Evolutionary conservation across 805 yeast species (phyloP), one percentile per base, ranked within the genome.

Genomic region (Wickerhamomyces pijperi): DNA sequence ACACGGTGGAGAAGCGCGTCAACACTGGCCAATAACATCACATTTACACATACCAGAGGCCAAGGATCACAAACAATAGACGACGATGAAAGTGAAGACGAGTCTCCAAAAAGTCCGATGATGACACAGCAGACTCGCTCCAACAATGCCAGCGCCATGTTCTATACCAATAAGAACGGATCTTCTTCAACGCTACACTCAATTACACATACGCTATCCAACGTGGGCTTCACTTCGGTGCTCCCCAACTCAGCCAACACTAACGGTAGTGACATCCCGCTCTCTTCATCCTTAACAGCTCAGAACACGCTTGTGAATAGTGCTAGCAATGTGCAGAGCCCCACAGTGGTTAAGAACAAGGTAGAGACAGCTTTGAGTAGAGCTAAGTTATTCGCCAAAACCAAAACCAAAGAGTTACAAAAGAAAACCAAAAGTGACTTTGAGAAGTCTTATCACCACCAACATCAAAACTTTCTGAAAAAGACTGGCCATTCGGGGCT

Each of bases 351-450:
- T 3, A 47, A n/a, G n/a, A n/a, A n/a, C n/a, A n/a, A 44, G 20
- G 40, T 43, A 20, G 55, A 52, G 9, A 51, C 45, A 29, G 46
- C 53, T 17, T 38, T 52, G 14, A 36, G 41, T 4, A 44, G 54
- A 18, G 58, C 58, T 0, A 54, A 50, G 37, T 29, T 43, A 15
- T 54, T 46, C 43, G 58, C 58, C 5, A 48, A 47, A 28, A 52
- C 47, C 5, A 54, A 50, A 40, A 51, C 54, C 1, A 53, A 50
- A 42, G 54, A 52, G 20, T 36, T 51, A 3, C 45, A 44, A 18
- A 42, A 44, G 5, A 36, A 39, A 3, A 41, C 42, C 3, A 46
- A 45, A 28, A 36, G 48, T 1, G 48, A 46, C 11, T 20, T 34
- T 9, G 42, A 38, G 14, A 46, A 41, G 15, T 37, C 41, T 14